These are phyloP conservation scores for carrot (Daucus carota) DNA, from an alignment of 129 eudicot genomes.

Conservation along the genomic window DH1_v3.0 NC_030386.2:29067501-29068000, in stretches of 20 bases:
- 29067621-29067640: slow-evolving; percentile 69
- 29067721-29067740: slow-evolving; percentile 58
- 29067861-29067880: slow-evolving; percentile 18
- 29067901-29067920: slow-evolving; percentile 27
- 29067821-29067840: slow-evolving; percentile 11
- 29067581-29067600: slow-evolving; percentile 68
- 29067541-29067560: slow-evolving; percentile 70
- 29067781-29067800: slow-evolving; percentile 32
- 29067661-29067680: slow-evolving; percentile 50
- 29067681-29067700: slow-evolving; percentile 61
- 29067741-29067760: slow-evolving; percentile 53
- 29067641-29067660: slow-evolving; percentile 75
- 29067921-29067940: slow-evolving; percentile 22
- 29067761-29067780: slow-evolving; percentile 49
- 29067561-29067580: slow-evolving; percentile 33
- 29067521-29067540: slow-evolving; percentile 55
- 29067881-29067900: slow-evolving; percentile 29
- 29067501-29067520: slow-evolving; percentile 25
- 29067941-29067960: slow-evolving; percentile 52
- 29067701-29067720: slow-evolving; percentile 49
- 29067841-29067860: slow-evolving; percentile 13
- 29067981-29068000: slow-evolving; percentile 22
- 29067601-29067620: slow-evolving; percentile 72
- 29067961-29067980: slow-evolving; percentile 25
- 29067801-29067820: slow-evolving; percentile 30